These are phyloP conservation scores for Nannochloris sp. DNA, from an alignment of 139 green algal genomes.

Conservation along the genomic window DNA sequence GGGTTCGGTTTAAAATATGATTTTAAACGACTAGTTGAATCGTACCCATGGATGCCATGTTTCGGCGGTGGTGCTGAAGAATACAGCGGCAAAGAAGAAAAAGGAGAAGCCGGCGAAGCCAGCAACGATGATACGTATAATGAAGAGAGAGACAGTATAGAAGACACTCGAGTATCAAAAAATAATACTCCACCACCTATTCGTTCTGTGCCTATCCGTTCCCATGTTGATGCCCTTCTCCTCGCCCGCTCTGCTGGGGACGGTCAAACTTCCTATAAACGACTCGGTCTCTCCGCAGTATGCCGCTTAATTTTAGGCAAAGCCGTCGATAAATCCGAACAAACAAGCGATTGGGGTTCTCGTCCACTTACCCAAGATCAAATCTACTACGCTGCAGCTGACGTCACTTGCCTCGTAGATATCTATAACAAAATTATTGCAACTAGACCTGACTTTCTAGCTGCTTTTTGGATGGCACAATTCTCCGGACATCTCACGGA, in stretches of 20 bases:
- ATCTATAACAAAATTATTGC: constrained; percentile 7
- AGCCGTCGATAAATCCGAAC: constrained; percentile 27
- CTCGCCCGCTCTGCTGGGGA: constrained; percentile 9
- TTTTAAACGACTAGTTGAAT: constrained; percentile 16
- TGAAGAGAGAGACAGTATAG: not conserved
- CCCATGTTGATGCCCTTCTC: constrained; percentile 21
- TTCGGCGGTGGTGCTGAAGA: constrained; percentile 10
- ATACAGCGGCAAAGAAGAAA: too few relatives aligned
- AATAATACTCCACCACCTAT: not conserved
- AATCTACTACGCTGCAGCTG: constrained; percentile 22
- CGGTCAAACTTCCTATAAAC: not conserved
- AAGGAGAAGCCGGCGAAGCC: not conserved
- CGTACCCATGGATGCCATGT: constrained; percentile 29
- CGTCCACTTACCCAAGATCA: constrained; percentile 22
- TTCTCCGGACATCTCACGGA: not conserved
- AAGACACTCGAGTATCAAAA: not conserved
- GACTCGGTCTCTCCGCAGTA: constrained; percentile 12
- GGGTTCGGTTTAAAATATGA: constrained; percentile 26
- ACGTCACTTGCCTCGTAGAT: constrained; percentile 25
- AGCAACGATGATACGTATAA: not conserved
- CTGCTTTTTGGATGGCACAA: not conserved
- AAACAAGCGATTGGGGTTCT: constrained; percentile 24
- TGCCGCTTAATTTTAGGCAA: constrained; percentile 7
- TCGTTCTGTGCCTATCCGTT: not conserved
- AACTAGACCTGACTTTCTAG: not conserved